A percentile compares a stretch with the other conserved stretches of the same genome.
Conservation (phyloP, 805 yeast species). For the Citeromyces nyonsensis region DNA sequence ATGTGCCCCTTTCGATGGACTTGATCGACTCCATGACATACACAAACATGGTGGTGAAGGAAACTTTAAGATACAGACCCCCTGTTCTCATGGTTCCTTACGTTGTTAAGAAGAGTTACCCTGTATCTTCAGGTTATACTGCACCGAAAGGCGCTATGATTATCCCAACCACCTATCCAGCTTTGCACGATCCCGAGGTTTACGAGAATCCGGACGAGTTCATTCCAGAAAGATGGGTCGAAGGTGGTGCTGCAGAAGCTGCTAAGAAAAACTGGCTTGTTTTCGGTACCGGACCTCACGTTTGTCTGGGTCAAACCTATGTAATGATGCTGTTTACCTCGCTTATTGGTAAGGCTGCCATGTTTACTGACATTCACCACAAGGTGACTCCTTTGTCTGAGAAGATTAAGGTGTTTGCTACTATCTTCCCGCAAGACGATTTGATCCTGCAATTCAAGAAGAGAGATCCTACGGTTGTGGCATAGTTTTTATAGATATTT, state of each 20-base stretch:
- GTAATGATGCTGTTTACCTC: slow-evolving; percentile 84
- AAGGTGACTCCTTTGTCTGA: slow-evolving; percentile 74
- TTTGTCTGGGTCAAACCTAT: slow-evolving; percentile 88
- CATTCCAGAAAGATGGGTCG: slow-evolving; percentile 91
- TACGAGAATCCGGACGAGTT: slow-evolving; percentile 90
- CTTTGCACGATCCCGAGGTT: slow-evolving; percentile 94
- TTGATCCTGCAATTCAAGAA: slow-evolving; percentile 59
- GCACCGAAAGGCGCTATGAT: slow-evolving; percentile 97
- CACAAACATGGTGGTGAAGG: slow-evolving; percentile 84
- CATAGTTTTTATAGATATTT: no score
- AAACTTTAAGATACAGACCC: slow-evolving; percentile 87
- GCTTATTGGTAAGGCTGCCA: slow-evolving; percentile 79
- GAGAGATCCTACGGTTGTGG: slow-evolving; percentile 34
- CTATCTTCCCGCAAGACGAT: slow-evolving; percentile 96
- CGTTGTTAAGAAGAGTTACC: slow-evolving; percentile 76
- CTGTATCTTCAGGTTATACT: slow-evolving; percentile 67
- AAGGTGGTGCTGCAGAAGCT: slow-evolving; percentile 59
- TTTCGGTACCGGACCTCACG: slow-evolving; percentile 95
- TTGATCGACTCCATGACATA: slow-evolving; percentile 78
- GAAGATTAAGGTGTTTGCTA: slow-evolving; percentile 90
- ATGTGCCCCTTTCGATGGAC: slow-evolving; percentile 43
- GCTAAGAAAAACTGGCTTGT: slow-evolving; percentile 89
- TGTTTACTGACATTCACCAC: slow-evolving; percentile 72
- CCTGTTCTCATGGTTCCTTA: slow-evolving; percentile 98
- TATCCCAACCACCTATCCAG: slow-evolving; percentile 90